Conservation (phyloP, 2,329 filamentous ascomycete species). For the Thermothelomyces thermophilus region DNA sequence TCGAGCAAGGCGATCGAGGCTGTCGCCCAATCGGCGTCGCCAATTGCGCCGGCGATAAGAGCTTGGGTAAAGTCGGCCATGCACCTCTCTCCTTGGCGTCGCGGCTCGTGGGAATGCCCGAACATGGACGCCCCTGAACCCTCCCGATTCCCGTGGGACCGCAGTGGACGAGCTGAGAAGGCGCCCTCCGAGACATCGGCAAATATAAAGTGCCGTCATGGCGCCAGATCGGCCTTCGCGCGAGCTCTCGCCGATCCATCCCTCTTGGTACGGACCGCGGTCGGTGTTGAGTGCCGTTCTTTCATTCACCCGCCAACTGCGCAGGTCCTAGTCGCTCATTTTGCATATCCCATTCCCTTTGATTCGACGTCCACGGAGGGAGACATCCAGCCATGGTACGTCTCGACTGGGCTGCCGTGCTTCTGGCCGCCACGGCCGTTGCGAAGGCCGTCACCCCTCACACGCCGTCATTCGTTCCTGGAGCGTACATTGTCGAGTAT, state of each 20-base stretch:
- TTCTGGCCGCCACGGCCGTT: constrained; percentile 31
- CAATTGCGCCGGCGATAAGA: constrained; percentile 21
- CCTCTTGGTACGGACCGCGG: background rate
- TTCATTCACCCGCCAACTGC: constrained; percentile 14
- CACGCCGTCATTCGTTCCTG: constrained; percentile 32
- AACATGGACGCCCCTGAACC: background rate
- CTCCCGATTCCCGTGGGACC: no score
- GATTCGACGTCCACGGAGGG: background rate
- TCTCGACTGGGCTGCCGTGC: constrained; percentile 29
- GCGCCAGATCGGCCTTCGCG: constrained; percentile 4
- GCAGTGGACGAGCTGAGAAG: no score
- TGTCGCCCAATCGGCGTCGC: constrained; percentile 17
- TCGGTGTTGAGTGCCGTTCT: constrained; percentile 7
- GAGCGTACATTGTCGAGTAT: constrained; percentile 49
- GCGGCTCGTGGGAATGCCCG: constrained; percentile 7
- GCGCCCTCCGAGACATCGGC: no score
- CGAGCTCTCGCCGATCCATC: background rate
- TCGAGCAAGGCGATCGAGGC: constrained; percentile 22
- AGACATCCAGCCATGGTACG: constrained; percentile 35
- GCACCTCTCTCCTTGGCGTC: constrained; percentile 14
- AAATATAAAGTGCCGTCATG: constrained; percentile 14
- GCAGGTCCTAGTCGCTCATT: constrained; percentile 10
- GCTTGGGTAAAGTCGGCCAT: constrained; percentile 25
- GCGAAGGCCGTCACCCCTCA: constrained; percentile 25
- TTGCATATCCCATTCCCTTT: background rate